Conservation (phyloP, 2,329 filamentous ascomycete genomes). For the Hymenoscyphus occultus region DNA sequence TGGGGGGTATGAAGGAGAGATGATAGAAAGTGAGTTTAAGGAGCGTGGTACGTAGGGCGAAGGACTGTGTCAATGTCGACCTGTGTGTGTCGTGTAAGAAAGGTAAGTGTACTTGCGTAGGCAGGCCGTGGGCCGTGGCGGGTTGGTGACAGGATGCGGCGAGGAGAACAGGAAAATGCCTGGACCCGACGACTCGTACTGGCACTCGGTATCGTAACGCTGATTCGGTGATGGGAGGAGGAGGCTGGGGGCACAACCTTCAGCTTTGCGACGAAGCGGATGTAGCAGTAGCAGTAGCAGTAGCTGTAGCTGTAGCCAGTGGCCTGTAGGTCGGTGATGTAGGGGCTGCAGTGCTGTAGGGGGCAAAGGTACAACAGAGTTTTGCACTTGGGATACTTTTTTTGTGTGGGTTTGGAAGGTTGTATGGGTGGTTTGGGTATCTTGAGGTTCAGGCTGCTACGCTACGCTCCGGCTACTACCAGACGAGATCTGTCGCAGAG, state of each 20-base stretch:
- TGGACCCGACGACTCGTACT: conserved; percentile 2
- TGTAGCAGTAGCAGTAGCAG: background rate
- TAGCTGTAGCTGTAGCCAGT: too few relatives aligned
- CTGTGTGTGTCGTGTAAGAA: background rate
- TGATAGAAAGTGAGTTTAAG: background rate
- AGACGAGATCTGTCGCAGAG: background rate
- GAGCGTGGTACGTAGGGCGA: background rate
- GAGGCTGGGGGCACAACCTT: background rate
- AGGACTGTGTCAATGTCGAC: background rate
- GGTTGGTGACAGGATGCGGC: conserved; percentile 6
- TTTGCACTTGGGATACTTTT: too few relatives aligned
- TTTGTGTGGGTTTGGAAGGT: too few relatives aligned
- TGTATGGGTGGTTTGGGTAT: too few relatives aligned
- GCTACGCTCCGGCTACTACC: too few relatives aligned
- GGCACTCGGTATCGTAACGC: background rate
- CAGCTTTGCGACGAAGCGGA: conserved; percentile 2
- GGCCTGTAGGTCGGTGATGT: too few relatives aligned
- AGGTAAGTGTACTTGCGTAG: background rate
- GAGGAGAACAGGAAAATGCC: conserved; percentile 1
- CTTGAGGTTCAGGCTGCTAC: too few relatives aligned
- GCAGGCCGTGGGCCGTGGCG: background rate
- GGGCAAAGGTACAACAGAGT: too few relatives aligned
- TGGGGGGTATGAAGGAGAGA: background rate
- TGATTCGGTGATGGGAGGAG: background rate
- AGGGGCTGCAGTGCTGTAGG: too few relatives aligned